Evolutionary conservation across 805 yeast genomes (phyloP), one percentile per base, ranked within the genome.

Genomic region (Scheffersomyces coipomensis): DNA sequence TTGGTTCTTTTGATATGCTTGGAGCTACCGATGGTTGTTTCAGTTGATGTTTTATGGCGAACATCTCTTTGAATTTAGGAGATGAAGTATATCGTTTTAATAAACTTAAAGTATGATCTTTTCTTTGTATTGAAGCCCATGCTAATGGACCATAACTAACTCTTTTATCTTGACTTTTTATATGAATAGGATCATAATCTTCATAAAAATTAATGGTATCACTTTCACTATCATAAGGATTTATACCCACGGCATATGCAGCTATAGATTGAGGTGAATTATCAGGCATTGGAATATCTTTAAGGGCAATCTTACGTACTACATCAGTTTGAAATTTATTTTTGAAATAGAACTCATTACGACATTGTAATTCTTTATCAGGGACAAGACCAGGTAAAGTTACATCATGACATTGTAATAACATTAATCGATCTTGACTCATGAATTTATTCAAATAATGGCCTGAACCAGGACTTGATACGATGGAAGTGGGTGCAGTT

Each of bases 91-190:
- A 51, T 19, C 58, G 57, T 66, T 70, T 63, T 4, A 67, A 47
- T 12, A 57, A 13, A 12, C 49, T 46, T 25, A 66, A 52, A 10
- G 64, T 65, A 7, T 43, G 44, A 33, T 66, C 71, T 37, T 60
- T 52, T 34, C 52, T 51, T 60, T 63, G 55, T 2, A 64, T 39
- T 10, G 68, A 57, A 2, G 60, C 47, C 68, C 71, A 66, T 3
- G 68, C 53, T 29, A 66, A 58, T 1, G 73, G 71, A 4, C 71
- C 72, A 39, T 53, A 61, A 29, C 55, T 52, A 5, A 58, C 49
- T 35, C 66, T 47, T 15, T 61, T 48, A n/a, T 47, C 35, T 3
- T 48, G 48, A 15, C 56, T 62, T 34, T 53, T 58, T 6, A 55
- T 45, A 38, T 56, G 58, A 3, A 62, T 42, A 1, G 68, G 50